Conservation (phyloP, 345 rosid genomes). For the Turnera subulata region DNA sequence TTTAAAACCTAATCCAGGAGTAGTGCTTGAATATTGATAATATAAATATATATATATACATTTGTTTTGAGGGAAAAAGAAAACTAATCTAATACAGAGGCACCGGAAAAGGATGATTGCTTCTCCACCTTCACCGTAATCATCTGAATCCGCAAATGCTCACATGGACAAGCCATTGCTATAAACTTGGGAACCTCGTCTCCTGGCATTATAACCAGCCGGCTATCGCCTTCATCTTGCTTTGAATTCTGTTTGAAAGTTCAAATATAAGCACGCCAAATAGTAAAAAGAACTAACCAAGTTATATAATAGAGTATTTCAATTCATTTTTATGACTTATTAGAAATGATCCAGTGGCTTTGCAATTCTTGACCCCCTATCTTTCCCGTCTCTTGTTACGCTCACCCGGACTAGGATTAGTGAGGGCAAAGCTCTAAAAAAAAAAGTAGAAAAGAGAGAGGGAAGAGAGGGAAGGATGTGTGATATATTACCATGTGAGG, state of each 20-base stretch:
- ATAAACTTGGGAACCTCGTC: constrained; percentile 44
- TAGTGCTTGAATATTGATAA: too few relatives aligned
- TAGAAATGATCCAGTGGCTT: too few relatives aligned
- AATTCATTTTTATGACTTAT: too few relatives aligned
- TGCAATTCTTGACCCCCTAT: too few relatives aligned
- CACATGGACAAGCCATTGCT: constrained; percentile 36
- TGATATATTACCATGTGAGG: constrained; percentile 8
- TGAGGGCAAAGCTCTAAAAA: too few relatives aligned
- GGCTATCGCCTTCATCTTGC: constrained; percentile 15
- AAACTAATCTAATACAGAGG: background rate
- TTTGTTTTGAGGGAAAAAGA: too few relatives aligned
- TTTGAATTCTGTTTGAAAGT: constrained; percentile 13
- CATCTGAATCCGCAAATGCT: constrained; percentile 12
- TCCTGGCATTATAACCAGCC: constrained; percentile 46
- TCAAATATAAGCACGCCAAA: background rate
- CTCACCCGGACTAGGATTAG: too few relatives aligned
- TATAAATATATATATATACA: too few relatives aligned
- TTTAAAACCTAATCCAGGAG: too few relatives aligned
- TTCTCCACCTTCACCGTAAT: constrained; percentile 11
- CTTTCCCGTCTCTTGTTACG: too few relatives aligned
- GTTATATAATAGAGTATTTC: too few relatives aligned
- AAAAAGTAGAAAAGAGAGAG: background rate
- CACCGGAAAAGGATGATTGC: background rate
- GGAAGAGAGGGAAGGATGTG: background rate
- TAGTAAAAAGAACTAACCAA: too few relatives aligned